Percentiles rank a stretch among this genome's conserved stretches.
Evolutionary conservation across 306 rosid genomes (phyloP).

Genomic region (Ammopiptanthus mongolicus): DNA sequence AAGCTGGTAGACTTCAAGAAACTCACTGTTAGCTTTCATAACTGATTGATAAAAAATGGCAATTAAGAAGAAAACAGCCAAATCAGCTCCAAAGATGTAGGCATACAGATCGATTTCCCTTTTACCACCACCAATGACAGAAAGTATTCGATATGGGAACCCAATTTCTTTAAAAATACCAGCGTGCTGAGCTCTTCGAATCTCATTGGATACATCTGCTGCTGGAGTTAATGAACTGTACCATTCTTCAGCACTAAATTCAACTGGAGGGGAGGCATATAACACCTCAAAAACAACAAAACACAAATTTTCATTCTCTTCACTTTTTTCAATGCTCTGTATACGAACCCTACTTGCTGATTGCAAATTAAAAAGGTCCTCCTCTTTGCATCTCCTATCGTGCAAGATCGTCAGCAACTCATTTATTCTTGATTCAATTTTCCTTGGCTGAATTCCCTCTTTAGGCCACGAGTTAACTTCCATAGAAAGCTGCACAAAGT

Average conservation of each 20-base stretch:
- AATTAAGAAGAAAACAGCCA: constrained; percentile 76
- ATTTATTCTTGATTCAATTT: constrained; percentile 77
- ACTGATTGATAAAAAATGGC: constrained; percentile 73
- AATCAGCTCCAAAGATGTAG: constrained; percentile 83
- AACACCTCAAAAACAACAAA: constrained; percentile 75
- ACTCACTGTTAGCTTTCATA: constrained; percentile 67
- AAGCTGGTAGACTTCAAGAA: constrained; percentile 84
- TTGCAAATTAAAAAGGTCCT: constrained; percentile 43
- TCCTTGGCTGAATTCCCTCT: constrained; percentile 87
- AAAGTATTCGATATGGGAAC: constrained; percentile 71
- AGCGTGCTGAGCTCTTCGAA: constrained; percentile 50
- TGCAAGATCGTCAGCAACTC: constrained; percentile 58
- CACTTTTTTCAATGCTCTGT: constrained; percentile 86
- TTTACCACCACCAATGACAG: constrained; percentile 81
- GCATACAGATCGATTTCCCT: constrained; percentile 87
- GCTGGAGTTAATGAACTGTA: constrained; percentile 80
- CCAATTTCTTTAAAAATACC: constrained; percentile 58
- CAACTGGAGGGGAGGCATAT: constrained; percentile 62
- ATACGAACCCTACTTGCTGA: constrained; percentile 82
- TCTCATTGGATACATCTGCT: constrained; percentile 79
- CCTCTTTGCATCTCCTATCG: constrained; percentile 57
- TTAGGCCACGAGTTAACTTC: constrained; percentile 76
- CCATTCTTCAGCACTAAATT: constrained; percentile 60
- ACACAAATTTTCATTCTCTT: constrained; percentile 54
- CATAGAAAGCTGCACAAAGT: constrained; percentile 83